Evolutionary conservation across 495 filamentous ascomycete genomes (phyloP).

Genomic region (Talaromyces liani): DNA sequence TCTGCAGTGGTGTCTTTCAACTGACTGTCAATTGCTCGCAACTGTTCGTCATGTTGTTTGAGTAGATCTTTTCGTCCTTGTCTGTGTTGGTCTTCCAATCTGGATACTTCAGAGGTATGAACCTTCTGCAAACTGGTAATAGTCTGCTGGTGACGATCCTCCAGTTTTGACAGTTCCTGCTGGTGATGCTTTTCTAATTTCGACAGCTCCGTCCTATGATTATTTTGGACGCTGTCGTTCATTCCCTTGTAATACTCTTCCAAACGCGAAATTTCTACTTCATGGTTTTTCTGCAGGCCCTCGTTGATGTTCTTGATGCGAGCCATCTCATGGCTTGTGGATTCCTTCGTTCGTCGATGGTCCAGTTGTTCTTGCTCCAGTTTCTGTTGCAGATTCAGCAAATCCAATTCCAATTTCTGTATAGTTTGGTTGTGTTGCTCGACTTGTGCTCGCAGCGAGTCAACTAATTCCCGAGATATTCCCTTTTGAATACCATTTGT

Average conservation of each 20-base stretch:
- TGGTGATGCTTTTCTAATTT: constrained; percentile 41
- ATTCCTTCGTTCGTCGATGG: constrained; percentile 65
- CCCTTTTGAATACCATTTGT: constrained; percentile 75
- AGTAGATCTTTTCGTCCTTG: constrained; percentile 35
- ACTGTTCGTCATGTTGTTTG: constrained; percentile 40
- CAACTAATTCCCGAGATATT: constrained; percentile 74
- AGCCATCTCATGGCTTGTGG: constrained; percentile 52
- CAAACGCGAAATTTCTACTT: constrained; percentile 43
- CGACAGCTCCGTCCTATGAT: constrained; percentile 38
- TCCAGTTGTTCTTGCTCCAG: constrained; percentile 73
- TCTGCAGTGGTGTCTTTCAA: constrained; percentile 43
- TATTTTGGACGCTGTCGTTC: constrained; percentile 35
- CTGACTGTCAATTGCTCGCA: constrained; percentile 39
- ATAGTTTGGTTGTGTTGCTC: constrained; percentile 64
- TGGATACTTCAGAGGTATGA: constrained; percentile 53
- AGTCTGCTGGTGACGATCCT: constrained; percentile 39
- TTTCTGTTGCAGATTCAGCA: constrained; percentile 58
- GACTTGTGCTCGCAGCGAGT: constrained; percentile 70
- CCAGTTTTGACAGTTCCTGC: constrained; percentile 37
- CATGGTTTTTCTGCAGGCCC: constrained; percentile 62
- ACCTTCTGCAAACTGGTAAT: constrained; percentile 14
- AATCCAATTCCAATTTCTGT: constrained; percentile 58
- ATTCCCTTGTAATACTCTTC: constrained; percentile 38
- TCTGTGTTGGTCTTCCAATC: constrained; percentile 40
- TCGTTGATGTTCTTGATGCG: constrained; percentile 64